Conservation (phyloP, 805 yeast species). For the Yamadazyma akitaensis region DNA sequence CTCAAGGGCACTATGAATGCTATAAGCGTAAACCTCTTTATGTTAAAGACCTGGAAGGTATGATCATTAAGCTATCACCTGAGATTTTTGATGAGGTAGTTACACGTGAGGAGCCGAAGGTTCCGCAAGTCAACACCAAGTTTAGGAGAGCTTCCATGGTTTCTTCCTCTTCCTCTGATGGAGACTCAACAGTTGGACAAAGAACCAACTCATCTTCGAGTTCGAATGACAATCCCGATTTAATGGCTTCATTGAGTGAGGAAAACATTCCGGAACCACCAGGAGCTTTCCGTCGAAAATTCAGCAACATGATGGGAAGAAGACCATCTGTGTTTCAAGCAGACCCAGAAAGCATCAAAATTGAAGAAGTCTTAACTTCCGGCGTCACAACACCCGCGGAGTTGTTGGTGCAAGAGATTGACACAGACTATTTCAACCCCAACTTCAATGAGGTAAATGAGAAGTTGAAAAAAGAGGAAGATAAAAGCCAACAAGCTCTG, state of each 20-base stretch:
- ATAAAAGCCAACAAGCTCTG: not conserved
- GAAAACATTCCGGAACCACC: slow-evolving; percentile 19
- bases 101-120: slow-evolving; percentile 12
- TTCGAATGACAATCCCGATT: slow-evolving; percentile 12
- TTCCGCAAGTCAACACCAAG: slow-evolving; percentile 2
- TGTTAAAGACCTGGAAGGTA: slow-evolving; percentile 43
- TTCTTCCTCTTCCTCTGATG: slow-evolving; percentile 17
- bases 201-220: slow-evolving; percentile 8
- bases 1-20: slow-evolving; percentile 88
- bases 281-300: slow-evolving; percentile 30
- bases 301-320: slow-evolving; percentile 41
- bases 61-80: slow-evolving; percentile 38
- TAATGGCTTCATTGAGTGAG: slow-evolving; percentile 13
- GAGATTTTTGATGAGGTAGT: slow-evolving; percentile 31
- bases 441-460: slow-evolving; percentile 12
- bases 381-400: slow-evolving; percentile 43
- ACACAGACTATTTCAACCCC: slow-evolving; percentile 24
- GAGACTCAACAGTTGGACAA: slow-evolving; percentile 1
- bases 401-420: slow-evolving; percentile 30
- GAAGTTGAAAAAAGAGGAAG: slow-evolving; percentile 4
- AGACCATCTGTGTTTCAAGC: slow-evolving; percentile 40
- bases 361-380: slow-evolving; percentile 37
- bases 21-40: slow-evolving; percentile 70
- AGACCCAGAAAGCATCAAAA: slow-evolving; percentile 30
- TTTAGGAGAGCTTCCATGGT: slow-evolving; percentile 10